Base-by-base conservation (phyloP, 306 rosid genomes). In the Vicia faba region DNA sequence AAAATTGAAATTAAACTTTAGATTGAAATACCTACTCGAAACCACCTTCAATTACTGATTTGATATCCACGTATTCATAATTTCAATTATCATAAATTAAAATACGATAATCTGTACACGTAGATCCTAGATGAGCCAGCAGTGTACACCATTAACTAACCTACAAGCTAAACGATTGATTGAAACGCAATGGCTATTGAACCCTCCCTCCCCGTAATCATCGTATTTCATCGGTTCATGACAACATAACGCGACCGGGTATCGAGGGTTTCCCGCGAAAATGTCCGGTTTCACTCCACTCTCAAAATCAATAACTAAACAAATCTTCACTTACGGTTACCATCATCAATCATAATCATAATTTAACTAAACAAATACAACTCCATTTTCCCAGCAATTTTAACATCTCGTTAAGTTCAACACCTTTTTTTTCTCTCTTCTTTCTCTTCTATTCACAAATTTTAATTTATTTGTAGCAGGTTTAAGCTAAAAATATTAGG, bases 241-340 rank as follows among this genome's bases (percentile, higher is more conserved):
- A 33, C 38, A 33, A 33, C 38, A 1, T 8, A 60, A 69, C 18
- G 43, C 16, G 49, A 74, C 75, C 86, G 85, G 73, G 53, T 69
- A 65, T 78, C 79, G 45, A 14, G 83, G 77, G 73, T 82, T 84
- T 84, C 86, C 88, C 85, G 87, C 84, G 61, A 78, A 83, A 87
- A 64, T 66, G 43, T 73, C 71, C 75, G 80, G 75, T 83, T 8
- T 3, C 49, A 43, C 61, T 65, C 78, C 5, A 11, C 59, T 61
- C 70, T 33, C 60, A 50, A 26, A 26, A 25, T 3, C 28, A 25
- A 25, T n/a, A 64, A 28, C 70, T 12, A 28, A 57, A 15, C 14
- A 70, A 64, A 6, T 25, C 10, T n/a, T 49, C 23, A 50, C 23
- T 5, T 44, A 7, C 61, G 26, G 25, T 56, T 29, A 8, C 11